phyloP scores from a whole-genome alignment of 108 stramenopile species.

The Craspedostauros australis region DNA sequence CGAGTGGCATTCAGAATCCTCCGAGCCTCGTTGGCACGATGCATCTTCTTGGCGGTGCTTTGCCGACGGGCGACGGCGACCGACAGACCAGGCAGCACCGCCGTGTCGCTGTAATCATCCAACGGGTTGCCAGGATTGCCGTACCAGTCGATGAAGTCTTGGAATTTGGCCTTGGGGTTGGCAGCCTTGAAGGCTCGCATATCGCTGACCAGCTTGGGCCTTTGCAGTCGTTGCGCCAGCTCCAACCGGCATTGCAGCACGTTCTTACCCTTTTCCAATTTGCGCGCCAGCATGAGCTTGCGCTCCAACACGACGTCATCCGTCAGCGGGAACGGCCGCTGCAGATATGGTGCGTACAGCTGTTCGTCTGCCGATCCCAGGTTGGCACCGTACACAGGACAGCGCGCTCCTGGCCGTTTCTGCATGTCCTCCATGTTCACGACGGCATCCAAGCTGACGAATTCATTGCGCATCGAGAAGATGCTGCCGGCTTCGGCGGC shows the following conservation, averaged over 20 bases:
- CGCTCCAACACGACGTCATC: slow-evolving; percentile 69
- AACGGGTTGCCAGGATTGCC: slow-evolving; percentile 75
- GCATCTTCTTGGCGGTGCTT: slow-evolving; percentile 33
- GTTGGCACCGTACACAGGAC: slow-evolving; percentile 52
- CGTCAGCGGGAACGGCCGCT: slow-evolving; percentile 70
- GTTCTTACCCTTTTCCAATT: slow-evolving; percentile 11
- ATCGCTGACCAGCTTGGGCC: slow-evolving; percentile 74
- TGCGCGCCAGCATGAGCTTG: slow-evolving; percentile 41
- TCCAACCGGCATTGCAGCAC: slow-evolving; percentile 51
- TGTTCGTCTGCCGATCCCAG: slow-evolving; percentile 59
- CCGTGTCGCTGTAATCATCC: slow-evolving; percentile 40
- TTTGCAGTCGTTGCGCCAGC: slow-evolving; percentile 64
- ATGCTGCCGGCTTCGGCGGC: slow-evolving; percentile 35
- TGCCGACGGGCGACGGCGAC: slow-evolving; percentile 9
- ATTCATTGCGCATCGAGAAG: slow-evolving; percentile 21
- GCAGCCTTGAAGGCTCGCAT: slow-evolving; percentile 88
- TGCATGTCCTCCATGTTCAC: slow-evolving; percentile 16
- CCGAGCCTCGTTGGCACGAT: slow-evolving; percentile 68
- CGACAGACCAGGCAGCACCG: slow-evolving; percentile 14
- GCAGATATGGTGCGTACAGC: slow-evolving; percentile 81
- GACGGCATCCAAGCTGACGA: slow-evolving; percentile 21
- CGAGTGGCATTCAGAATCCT: slow-evolving; percentile 52
- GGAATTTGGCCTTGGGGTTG: slow-evolving; percentile 59
- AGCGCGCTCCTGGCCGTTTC: slow-evolving; percentile 60
- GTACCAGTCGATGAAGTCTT: slow-evolving; percentile 83